phyloP scores from a whole-genome alignment of 2,329 filamentous ascomycete genomes.

The Trichothecium roseum region DNA sequence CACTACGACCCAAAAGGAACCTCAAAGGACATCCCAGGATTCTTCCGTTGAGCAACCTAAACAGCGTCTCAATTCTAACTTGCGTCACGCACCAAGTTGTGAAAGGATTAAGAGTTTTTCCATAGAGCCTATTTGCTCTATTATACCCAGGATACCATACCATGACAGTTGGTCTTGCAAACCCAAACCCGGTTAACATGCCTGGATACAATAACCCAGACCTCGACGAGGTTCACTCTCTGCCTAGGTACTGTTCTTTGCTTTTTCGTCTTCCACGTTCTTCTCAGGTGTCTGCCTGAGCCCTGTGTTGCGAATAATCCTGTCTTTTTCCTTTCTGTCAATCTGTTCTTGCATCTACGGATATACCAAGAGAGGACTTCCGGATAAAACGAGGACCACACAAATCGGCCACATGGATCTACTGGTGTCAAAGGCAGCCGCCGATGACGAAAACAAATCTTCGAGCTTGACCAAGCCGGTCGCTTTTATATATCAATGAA shows the following conservation, averaged over 20 bases:
- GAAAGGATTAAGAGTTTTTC: conserved; percentile 4
- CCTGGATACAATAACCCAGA: conserved; percentile 42
- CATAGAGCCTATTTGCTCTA: conserved; percentile 14
- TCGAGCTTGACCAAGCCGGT: not conserved
- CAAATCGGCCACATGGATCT: too few relatives aligned
- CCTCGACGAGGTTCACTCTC: conserved; percentile 49
- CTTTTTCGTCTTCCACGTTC: conserved; percentile 20
- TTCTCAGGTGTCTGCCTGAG: conserved; percentile 2
- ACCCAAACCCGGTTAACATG: conserved; percentile 39
- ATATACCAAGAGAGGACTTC: conserved; percentile 1
- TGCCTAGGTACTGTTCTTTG: conserved; percentile 49
- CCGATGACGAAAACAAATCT: too few relatives aligned
- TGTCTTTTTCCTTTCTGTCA: conserved; percentile 16
- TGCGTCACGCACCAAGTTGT: conserved; percentile 15
- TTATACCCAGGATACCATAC: conserved; percentile 29
- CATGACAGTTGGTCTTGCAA: conserved; percentile 38
- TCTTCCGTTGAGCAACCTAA: conserved; percentile 16
- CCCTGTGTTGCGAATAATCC: conserved; percentile 18
- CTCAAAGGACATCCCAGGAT: conserved; percentile 12
- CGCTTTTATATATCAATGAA: not conserved
- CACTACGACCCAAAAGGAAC: conserved; percentile 3
- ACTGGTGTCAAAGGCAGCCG: too few relatives aligned
- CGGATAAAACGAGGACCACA: too few relatives aligned
- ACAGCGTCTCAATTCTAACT: conserved; percentile 14
- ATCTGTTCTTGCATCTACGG: conserved; percentile 3